Conservation (phyloP, 805 yeast genomes). For the Metschnikowia matae region DNA sequence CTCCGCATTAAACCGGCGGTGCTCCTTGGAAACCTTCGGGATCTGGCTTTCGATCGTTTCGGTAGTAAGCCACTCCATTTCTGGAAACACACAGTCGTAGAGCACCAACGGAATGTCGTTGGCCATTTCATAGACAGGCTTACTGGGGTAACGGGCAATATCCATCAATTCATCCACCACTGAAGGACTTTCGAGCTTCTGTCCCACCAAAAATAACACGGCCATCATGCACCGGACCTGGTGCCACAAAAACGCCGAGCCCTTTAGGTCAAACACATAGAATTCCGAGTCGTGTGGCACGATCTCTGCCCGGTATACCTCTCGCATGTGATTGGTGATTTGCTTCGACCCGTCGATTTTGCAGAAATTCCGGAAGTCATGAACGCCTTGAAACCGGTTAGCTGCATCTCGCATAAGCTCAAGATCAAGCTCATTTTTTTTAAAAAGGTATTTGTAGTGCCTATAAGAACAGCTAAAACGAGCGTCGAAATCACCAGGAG, state of each 20-base stretch:
- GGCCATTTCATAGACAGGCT: constrained; percentile 86
- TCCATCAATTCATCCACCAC: constrained; percentile 60
- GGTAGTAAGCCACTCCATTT: constrained; percentile 60
- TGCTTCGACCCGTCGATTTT: constrained; percentile 93
- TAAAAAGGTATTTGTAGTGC: constrained; percentile 81
- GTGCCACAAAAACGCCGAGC: constrained; percentile 94
- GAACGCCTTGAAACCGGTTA: constrained; percentile 56
- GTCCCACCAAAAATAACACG: constrained; percentile 74
- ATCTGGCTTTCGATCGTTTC: constrained; percentile 18
- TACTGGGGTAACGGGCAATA: constrained; percentile 50
- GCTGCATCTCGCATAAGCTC: constrained; percentile 70
- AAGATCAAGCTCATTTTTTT: constrained; percentile 53
- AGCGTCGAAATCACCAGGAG: constrained; percentile 83
- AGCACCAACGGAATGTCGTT: constrained; percentile 82
- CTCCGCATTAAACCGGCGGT: constrained; percentile 44
- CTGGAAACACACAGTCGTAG: constrained; percentile 76
- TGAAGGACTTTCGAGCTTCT: constrained; percentile 58
- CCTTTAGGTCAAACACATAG: constrained; percentile 72
- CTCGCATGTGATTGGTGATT: constrained; percentile 71
- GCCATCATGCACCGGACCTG: constrained; percentile 97
- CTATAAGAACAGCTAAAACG: constrained; percentile 84
- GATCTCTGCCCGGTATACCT: constrained; percentile 52
- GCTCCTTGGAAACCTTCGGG: constrained; percentile 37
- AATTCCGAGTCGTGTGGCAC: constrained; percentile 38
- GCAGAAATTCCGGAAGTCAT: constrained; percentile 93